phyloP scores from a whole-genome alignment of 495 filamentous ascomycete species.

The Trichoderma virens region DNA sequence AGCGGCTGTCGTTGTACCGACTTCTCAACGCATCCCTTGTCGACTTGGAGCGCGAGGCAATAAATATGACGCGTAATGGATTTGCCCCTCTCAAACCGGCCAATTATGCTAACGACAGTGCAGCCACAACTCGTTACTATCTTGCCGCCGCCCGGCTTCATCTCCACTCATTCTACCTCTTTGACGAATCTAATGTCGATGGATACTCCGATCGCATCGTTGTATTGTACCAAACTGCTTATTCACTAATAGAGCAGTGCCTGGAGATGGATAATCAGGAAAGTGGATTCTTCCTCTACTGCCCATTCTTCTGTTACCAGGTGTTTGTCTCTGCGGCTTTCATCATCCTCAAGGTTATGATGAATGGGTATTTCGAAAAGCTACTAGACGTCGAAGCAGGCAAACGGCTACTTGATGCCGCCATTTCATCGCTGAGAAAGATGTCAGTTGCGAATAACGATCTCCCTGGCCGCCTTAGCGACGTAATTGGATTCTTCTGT shows the following conservation, averaged over 20 bases:
- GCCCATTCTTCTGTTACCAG: slow-evolving; percentile 3
- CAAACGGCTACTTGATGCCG: neutral
- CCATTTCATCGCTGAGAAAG: neutral
- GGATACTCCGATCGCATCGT: neutral
- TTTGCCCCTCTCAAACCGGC: neutral
- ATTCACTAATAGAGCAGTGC: neutral
- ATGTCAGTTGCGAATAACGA: slow-evolving; percentile 3
- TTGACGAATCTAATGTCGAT: neutral
- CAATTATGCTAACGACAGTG: neutral
- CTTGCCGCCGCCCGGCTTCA: slow-evolving; percentile 1
- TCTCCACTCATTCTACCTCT: neutral
- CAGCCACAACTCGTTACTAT: neutral
- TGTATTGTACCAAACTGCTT: neutral
- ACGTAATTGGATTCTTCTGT: neutral
- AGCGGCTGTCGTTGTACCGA: neutral
- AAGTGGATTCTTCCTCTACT: neutral
- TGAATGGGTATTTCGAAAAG: slow-evolving; percentile 5
- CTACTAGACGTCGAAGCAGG: neutral
- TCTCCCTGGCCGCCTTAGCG: neutral
- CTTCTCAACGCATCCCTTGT: neutral
- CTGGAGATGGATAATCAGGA: neutral
- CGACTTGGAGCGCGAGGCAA: neutral
- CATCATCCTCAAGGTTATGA: neutral
- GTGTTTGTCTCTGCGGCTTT: neutral
- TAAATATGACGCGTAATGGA: neutral